These are phyloP conservation scores for Scytalidium sp. DNA, from an alignment of 2,329 filamentous ascomycete species.

Conservation along the genomic window DNA sequence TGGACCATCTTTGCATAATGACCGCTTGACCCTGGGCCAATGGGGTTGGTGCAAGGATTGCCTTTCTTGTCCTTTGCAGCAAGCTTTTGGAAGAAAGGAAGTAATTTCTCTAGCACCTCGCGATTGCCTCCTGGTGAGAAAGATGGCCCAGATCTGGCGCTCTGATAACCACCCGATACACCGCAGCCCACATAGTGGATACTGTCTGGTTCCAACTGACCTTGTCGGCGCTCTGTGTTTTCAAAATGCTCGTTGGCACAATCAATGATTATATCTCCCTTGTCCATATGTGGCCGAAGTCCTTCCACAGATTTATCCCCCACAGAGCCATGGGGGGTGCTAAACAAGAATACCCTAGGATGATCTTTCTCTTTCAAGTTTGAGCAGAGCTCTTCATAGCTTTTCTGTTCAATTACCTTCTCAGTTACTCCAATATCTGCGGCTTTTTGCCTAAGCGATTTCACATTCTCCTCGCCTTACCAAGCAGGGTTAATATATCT, in stretches of 20 bases:
- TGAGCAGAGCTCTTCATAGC: constrained; percentile 48
- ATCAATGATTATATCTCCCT: constrained; percentile 66
- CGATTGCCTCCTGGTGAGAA: constrained; percentile 63
- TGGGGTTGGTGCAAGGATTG: constrained; percentile 55
- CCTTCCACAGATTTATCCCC: constrained; percentile 35
- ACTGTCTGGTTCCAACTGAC: constrained; percentile 50
- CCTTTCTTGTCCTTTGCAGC: constrained; percentile 60
- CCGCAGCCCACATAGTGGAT: constrained; percentile 67
- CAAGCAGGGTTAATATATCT: constrained; percentile 34
- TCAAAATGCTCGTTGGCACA: constrained; percentile 66
- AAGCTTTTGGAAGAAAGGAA: constrained; percentile 59
- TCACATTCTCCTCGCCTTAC: constrained; percentile 36
- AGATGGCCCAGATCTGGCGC: constrained; percentile 62
- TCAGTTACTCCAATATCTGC: constrained; percentile 15
- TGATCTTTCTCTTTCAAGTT: constrained; percentile 33
- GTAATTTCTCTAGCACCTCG: constrained; percentile 51
- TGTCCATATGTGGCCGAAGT: constrained; percentile 44
- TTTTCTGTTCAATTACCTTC: constrained; percentile 29
- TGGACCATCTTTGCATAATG: constrained; percentile 78
- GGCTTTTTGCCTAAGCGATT: constrained; percentile 34
- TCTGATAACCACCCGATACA: constrained; percentile 68
- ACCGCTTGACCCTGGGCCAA: constrained; percentile 61
- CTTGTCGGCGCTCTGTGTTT: constrained; percentile 61
- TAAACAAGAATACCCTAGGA: constrained; percentile 50
- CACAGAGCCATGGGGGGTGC: constrained; percentile 43